Evolutionary conservation across 306 rosid species (phyloP).

Genomic region (Prunus persica): DNA sequence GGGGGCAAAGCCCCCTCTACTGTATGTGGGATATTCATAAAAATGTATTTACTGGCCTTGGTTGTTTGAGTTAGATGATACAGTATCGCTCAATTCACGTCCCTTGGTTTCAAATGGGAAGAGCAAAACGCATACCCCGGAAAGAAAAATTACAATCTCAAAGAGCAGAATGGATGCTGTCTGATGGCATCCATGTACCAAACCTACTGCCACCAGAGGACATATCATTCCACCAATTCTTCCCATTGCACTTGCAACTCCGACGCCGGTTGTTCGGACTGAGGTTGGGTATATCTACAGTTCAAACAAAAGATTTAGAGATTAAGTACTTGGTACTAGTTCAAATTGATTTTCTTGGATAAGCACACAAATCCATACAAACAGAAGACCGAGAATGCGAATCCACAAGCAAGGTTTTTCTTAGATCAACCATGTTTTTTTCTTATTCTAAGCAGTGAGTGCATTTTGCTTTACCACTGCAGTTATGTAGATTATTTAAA

Average conservation of each 20-base stretch:
- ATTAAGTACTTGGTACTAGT: not conserved
- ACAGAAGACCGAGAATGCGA: not conserved
- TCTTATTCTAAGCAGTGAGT: no score
- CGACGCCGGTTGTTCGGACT: constrained; percentile 86
- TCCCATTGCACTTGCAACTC: constrained; percentile 83
- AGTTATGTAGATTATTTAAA: no score
- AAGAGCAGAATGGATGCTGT: constrained; percentile 68
- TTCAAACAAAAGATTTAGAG: constrained; percentile 9
- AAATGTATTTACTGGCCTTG: constrained; percentile 6
- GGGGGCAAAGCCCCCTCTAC: constrained; percentile 4
- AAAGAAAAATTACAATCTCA: constrained; percentile 61
- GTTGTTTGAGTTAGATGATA: constrained; percentile 31
- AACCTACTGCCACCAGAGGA: constrained; percentile 83
- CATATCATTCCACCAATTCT: constrained; percentile 93
- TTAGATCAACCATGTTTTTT: no score
- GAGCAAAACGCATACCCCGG: constrained; percentile 71
- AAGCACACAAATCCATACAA: not conserved
- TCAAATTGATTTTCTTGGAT: not conserved
- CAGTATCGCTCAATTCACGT: constrained; percentile 57
- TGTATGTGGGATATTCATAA: not conserved
- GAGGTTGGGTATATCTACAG: constrained; percentile 90
- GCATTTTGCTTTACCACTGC: no score
- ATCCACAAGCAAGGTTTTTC: not conserved
- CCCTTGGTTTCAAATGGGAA: constrained; percentile 93
- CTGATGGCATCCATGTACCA: constrained; percentile 89